Evolutionary conservation across 805 yeast genomes (phyloP).

Genomic region (Saccharomyces kudriavzevii): DNA sequence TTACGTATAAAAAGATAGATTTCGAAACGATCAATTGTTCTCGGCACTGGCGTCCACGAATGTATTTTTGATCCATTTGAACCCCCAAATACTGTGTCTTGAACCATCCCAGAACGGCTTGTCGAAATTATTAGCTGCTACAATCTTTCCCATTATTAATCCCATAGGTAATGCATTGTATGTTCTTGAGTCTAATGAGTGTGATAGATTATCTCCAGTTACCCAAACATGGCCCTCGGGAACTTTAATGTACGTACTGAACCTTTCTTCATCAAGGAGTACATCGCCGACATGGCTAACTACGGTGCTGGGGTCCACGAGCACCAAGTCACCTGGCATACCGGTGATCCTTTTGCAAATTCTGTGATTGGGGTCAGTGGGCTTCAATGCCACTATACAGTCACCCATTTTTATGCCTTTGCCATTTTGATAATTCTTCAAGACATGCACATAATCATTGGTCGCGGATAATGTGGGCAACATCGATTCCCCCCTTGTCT

Average conservation of each 20-base stretch:
- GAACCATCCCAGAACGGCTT: conserved; percentile 35
- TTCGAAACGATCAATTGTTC: not conserved
- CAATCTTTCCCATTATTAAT: conserved; percentile 75
- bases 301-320: conserved; percentile 65
- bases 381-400: conserved; percentile 78
- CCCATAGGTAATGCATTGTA: conserved; percentile 90
- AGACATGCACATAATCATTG: conserved; percentile 72
- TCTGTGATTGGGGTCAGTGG: conserved; percentile 75
- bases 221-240: conserved; percentile 97
- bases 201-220: conserved; percentile 87
- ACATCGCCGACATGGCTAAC: conserved; percentile 7
- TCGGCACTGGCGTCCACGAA: conserved; percentile 33
- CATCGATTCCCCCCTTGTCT: conserved; percentile 92
- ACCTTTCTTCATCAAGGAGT: conserved; percentile 15
- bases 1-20: not conserved
- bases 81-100: conserved; percentile 40
- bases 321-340: conserved; percentile 85
- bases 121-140: conserved; percentile 56
- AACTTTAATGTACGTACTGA: conserved; percentile 53
- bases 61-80: conserved; percentile 47
- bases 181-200: conserved; percentile 80
- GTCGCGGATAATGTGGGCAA: conserved; percentile 73
- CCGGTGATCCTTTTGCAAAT: conserved; percentile 93
- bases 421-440: conserved; percentile 58
- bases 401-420: conserved; percentile 71